Percentiles rank a stretch among this genome's conserved stretches.
Conservation (phyloP, 345 rosid genomes). For the Euphorbia peplus region DNA sequence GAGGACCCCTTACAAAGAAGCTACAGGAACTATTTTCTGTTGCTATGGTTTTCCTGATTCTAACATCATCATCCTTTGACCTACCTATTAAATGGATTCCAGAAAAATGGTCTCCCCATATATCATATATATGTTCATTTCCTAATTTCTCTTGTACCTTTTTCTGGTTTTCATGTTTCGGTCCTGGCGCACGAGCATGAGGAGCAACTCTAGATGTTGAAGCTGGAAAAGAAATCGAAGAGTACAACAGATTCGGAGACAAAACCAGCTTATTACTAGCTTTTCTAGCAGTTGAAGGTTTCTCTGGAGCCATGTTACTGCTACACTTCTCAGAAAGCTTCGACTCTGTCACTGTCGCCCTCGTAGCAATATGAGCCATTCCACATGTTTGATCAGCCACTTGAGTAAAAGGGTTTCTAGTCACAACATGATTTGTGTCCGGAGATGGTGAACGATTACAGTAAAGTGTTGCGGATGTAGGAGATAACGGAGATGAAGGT, state of each 20-base stretch:
- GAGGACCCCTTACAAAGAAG: slow-evolving; percentile 85
- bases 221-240: slow-evolving; percentile 40
- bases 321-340: slow-evolving; percentile 19
- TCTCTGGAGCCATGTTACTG: slow-evolving; percentile 22
- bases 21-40: slow-evolving; percentile 48
- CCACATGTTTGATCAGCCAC: slow-evolving; percentile 16
- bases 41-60: slow-evolving; percentile 34
- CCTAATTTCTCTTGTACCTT: slow-evolving; percentile 34
- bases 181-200: slow-evolving; percentile 75
- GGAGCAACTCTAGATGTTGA: slow-evolving; percentile 51
- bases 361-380: slow-evolving; percentile 25
- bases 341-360: slow-evolving; percentile 17
- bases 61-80: slow-evolving; percentile 41
- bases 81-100: slow-evolving; percentile 41
- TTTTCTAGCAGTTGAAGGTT: slow-evolving; percentile 22
- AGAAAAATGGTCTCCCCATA: slow-evolving; percentile 85
- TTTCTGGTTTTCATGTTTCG: slow-evolving; percentile 35
- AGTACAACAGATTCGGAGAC: slow-evolving; percentile 26
- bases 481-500: slow-evolving; percentile 81
- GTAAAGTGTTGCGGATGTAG: slow-evolving; percentile 31
- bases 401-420: slow-evolving; percentile 34
- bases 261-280: slow-evolving; percentile 35
- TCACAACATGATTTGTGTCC: slow-evolving; percentile 26
- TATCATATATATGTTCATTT: slow-evolving; percentile 57
- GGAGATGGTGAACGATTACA: slow-evolving; percentile 34